Base-by-base conservation (phyloP, 1,139 yeast genomes). In the Magnusiomyces starmeri region DNA sequence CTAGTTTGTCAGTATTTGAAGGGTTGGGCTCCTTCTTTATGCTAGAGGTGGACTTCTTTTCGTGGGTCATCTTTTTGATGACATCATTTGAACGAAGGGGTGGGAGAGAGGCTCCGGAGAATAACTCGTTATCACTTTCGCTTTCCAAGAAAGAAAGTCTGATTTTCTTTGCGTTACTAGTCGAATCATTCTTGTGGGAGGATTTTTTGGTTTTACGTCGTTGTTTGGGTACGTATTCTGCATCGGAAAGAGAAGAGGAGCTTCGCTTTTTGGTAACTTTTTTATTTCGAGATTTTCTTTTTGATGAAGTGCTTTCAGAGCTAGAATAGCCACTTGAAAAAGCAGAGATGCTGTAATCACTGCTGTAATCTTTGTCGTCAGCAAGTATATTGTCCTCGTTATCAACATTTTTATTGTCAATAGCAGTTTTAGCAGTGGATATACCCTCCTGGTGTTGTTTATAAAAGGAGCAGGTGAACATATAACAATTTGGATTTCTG, bases 401-500 rank as follows among this genome's bases (percentile, higher is more conserved):
- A n/a, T n/a, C n/a, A n/a, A n/a, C n/a, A n/a, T n/a, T n/a, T n/a
- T n/a, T n/a, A n/a, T n/a, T n/a, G n/a, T n/a, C n/a, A n/a, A n/a
- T n/a, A n/a, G n/a, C n/a, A n/a, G n/a, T n/a, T n/a, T n/a, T n/a
- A n/a, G n/a, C n/a, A n/a, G n/a, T n/a, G n/a, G n/a, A n/a, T n/a
- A n/a, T n/a, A n/a, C n/a, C n/a, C n/a, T n/a, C n/a, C n/a, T n/a
- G n/a, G n/a, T 6, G 4, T 32, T n/a, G 37, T 32, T 14, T 18
- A 32, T 32, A 32, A 14, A 18, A 32, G 37, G 37, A n/a, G n/a
- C 37, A 50, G 16, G 64, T 54, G 53, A 75, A 71, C 51, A 80
- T 77, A 59, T 75, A 75, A 60, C 94, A 85, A 24, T 66, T 68
- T 0, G 73, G 72, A 7, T 72, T 67, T 55, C 81, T 70, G 37